phyloP scores from a whole-genome alignment of 2,329 filamentous ascomycete genomes.

The Rosellinia necatrix region DNA sequence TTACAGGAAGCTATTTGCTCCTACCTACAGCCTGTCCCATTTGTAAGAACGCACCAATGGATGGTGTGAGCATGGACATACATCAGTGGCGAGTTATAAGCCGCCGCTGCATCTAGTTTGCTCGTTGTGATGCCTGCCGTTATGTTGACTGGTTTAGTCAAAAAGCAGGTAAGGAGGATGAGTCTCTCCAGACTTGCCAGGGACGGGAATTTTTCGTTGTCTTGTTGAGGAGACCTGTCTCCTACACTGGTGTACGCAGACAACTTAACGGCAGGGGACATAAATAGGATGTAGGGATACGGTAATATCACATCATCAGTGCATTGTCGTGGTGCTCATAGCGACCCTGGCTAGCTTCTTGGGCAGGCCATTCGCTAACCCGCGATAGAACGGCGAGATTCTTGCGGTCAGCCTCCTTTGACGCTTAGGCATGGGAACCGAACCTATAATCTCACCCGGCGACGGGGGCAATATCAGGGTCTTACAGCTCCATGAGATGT shows the following conservation, averaged over 20 bases:
- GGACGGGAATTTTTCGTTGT: no score
- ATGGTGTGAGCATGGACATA: no score
- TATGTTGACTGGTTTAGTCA: no score
- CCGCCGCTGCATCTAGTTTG: no score
- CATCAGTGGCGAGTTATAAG: no score
- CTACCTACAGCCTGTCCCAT: background rate
- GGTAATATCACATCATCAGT: constrained; percentile 23
- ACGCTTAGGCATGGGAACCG: constrained; percentile 2
- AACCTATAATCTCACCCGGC: constrained; percentile 3
- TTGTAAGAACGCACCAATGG: background rate
- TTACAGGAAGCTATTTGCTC: background rate
- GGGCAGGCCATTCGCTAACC: constrained; percentile 9
- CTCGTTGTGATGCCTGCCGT: no score
- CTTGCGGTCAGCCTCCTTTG: constrained; percentile 25
- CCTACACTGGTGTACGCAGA: background rate
- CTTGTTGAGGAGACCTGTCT: no score
- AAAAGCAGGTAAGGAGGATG: background rate
- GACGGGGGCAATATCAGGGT: constrained; percentile 8
- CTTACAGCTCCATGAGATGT: constrained; percentile 12
- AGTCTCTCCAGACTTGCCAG: background rate
- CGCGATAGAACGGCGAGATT: constrained; percentile 9
- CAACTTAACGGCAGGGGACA: constrained; percentile 8
- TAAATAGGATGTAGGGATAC: background rate
- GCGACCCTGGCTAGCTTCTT: constrained; percentile 15
- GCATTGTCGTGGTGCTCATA: constrained; percentile 19